Evolutionary conservation across 2,329 filamentous ascomycete genomes (phyloP), one percentile per base, ranked within the genome.

Genomic region (Grosmannia penicillata): DNA sequence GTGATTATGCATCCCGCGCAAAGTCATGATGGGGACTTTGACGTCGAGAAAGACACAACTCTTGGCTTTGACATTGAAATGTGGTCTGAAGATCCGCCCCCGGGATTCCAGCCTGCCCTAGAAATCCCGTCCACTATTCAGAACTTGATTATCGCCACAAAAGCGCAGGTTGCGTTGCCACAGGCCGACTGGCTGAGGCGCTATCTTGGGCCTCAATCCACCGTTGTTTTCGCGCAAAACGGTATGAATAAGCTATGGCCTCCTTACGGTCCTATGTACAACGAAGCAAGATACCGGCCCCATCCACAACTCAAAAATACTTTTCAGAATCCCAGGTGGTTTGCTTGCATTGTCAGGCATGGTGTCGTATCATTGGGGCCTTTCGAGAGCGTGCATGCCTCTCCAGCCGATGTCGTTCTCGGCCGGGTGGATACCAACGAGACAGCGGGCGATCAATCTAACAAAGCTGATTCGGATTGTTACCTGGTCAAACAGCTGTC

Each of bases 151-250:
- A 61, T 95, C 19, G 70, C 82, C 3, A 82, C 79, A 23, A 95
- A 94, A 57, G 73, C 85, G 0, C 61, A 72, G 3, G 60, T 72
- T 27, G 82, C 82, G 0, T 55, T 82, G n/a, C 60, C 68, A 1
- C 78, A 82, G 29, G 57, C 67, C 6, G 64, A 67, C 37, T 53
- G 62, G 15, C 57, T 94, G 13, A 62, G 70, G 7, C 58, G 70
- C 1, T 72, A 93, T 37, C 67, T 77, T 3, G 68, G 75, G 45
- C 56, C 60, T 4, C 56, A 66, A 4, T 83, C 78, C n/a, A 81
- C 82, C 0, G 72, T 95, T n/a, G 66, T 80, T 11, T 82, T 95
- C 49, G 61, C 84, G 19, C 87, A 95, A 49, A 94, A 94, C 49
- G 89, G 89, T 33, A 81, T 95, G 74, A 86, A 82, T 24, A 66